Base-by-base conservation (phyloP, 345 rosid genomes). In the Alliaria petiolata region DNA sequence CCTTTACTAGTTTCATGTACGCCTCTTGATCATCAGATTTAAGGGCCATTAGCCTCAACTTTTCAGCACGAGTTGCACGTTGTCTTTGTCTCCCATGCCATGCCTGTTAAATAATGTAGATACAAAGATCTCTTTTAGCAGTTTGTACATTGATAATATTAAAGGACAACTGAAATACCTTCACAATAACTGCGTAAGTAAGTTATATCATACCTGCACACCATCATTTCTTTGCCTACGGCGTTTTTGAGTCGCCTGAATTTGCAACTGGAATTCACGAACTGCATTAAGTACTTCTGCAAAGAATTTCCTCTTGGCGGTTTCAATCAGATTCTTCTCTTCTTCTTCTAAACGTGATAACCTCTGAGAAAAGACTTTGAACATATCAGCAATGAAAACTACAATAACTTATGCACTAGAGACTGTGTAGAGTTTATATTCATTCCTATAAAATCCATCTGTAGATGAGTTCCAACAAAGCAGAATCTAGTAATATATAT, bases 41-140 rank as follows among this genome's bases (percentile, higher is more conserved):
- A 76, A 95, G 83, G 59, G 99, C 99, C 81, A 88, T 92, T 77
- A 95, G 81, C 78, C 99, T 89, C 79, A 95, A 72, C 77, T 92
- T 95, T 84, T 95, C 99, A 64, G 98, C 98, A 50, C 99, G 86
- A 30, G 97, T 91, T 30, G 96, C 96, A 62, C 99, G 98, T 59
- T 95, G 99, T 78, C 98, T 85, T 85, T 95, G 99, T 80, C 91
- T 88, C 76, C 97, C 98, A 88, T 95, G 99, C 99, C 99, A 95
- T 9, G 92, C 92, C 99, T 95, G 79, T 75, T 52, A 68, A 34
- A 72, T 39, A 20, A 49, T 39, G 54, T 30, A 70, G 42, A 33
- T 5, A 43, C 30, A 8, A 61, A 40, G 12, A 31, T n/a, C 40
- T 3, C 7, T 49, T 46, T 30, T n/a, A 4, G 7, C 31, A 31